Base-by-base conservation (phyloP, 2,329 filamentous ascomycete genomes). In the Plenodomus biglobosus region DNA sequence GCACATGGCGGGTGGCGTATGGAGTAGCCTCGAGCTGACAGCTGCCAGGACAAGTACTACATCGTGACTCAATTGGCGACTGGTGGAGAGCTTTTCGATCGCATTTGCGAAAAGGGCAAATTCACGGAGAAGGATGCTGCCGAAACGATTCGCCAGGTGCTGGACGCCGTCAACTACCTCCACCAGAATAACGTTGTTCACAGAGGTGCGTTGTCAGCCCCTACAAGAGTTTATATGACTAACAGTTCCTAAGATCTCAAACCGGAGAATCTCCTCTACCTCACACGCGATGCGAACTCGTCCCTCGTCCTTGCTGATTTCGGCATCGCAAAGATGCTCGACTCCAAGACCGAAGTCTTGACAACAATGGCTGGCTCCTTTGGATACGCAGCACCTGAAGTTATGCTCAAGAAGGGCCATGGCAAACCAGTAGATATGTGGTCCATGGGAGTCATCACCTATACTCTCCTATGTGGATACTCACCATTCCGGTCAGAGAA, bases 371-470 rank as follows among this genome's bases (percentile, higher is more conserved):
- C 94, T 37, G 94, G 94, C 37, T 97, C 94, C 0, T 97, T 99
- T 69, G 94, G 94, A 45, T 99, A 99, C 67, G 94, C 94, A 17
- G 94, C 94, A 1, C 94, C 94, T 8, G 94, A 99, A 73, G 92
- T 99, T 50, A 99, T 99, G 94, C 80, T 96, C 57, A 96, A 96
- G 80, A 86, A 90, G 68, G 94, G 94, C 17, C 95, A 99, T 71
- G 94, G 94, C 70, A 99, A 97, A 75, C 90, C 94, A 3, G 94
- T 97, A 27, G 94, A 99, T 70, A 96, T 99, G 90, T 99, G 94
- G 94, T 97, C 94, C 2, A 82, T 99, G 75, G 94, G 94, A 54
- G 94, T 99, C 66, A 99, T 99, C 66, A 97, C 94, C 36, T 99
- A 99, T 76, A 99, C 94, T 15, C 81, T 99, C 21, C 87, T 99